Evolutionary conservation across 257 asterid species (phyloP), one percentile per base, ranked within the genome.

Genomic region (Fraxinus pennsylvanica): DNA sequence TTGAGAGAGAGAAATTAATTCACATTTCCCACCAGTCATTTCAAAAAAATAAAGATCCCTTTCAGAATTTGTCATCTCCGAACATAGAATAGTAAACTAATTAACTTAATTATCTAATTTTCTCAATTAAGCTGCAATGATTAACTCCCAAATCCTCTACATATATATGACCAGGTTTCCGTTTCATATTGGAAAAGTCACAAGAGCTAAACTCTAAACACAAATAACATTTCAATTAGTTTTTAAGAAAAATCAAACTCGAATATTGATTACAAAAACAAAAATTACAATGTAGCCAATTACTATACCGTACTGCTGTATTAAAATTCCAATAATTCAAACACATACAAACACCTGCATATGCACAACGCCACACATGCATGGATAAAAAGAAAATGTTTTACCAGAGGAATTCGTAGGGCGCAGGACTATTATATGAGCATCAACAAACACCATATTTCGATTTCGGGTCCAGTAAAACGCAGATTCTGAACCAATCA

Each of bases 381-480:
- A 76, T n/a, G 6, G n/a, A 39, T 22, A 33, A 68, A 29, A 52
- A 41, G 43, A n/a, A n/a, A 70, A 66, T 29, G 57, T 77, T 50
- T 77, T 52, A 76, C 84, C 85, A 41, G 32, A 76, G 57, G 54
- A 68, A 70, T 77, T 69, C 47, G 74, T 74, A 22, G 29, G 82
- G 68, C n/a, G n/a, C 73, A 38, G 78, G 66, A 79, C 35, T 19
- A 47, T 77, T 71, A 83, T 79, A 78, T 75, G 81, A 84, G 79
- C 81, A 84, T 78, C 87, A 84, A 81, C 79, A 84, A 81, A 80
- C 73, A 59, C 0, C 21, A 61, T 6, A 80, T 73, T 68, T 73
- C 76, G 77, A 77, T 80, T 52, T 59, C 69, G 74, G 19, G 39
- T 54, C 74, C 74, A 66, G 66, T 3, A 25, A 29, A 79, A 50